Evolutionary conservation across 1,284 basidiomycete species (phyloP), one percentile per base, ranked within the genome.

Genomic region (Paramarasmius palmivorus): DNA sequence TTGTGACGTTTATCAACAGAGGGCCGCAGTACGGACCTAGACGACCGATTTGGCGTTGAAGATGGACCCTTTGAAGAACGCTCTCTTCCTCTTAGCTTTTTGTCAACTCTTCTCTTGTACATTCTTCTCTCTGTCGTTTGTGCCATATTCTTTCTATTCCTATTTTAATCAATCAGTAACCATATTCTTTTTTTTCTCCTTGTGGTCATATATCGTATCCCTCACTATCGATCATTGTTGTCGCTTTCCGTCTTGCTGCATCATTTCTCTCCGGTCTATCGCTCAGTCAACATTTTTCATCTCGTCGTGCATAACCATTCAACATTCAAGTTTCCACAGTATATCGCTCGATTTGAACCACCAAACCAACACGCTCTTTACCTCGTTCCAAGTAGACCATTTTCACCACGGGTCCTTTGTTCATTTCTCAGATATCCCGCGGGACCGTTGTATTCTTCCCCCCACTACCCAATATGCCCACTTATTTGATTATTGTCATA

Each of bases 201-300:
- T 32, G 29, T 47, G 20, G 44, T 42, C 49, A 51, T 52, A 49
- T 54, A 25, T 41, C 29, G 50, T 51, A 36, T 50, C 29, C 44
- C 22, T 32, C 29, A 32, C 29, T 32, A 32, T 32, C 29, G 29
- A 32, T 32, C 44, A 26, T 46, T 46, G 50, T 55, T 50, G 50
- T 55, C 45, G 54, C 45, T 55, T 49, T 55, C 47, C 49, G 32
- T 53, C 48, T 55, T 55, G 54, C 50, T 55, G 54, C 54, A 55
- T 55, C 39, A 23, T 55, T 37, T 50, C 34, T 50, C 22, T n/a
- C 10, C 36, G 40, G 49, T 49, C 42, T 48, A 35, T 23, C 49
- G 35, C 42, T 51, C 54, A 39, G 15, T 49, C 44, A 50, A 32
- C 40, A 37, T 39, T 44, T 47, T 45, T 50, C n/a, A 29, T 44